A percentile compares a stretch with the other conserved stretches of the same genome.
Evolutionary conservation across 23 red algal genomes (phyloP).

Genomic region (Gracilaria domingensis): DNA sequence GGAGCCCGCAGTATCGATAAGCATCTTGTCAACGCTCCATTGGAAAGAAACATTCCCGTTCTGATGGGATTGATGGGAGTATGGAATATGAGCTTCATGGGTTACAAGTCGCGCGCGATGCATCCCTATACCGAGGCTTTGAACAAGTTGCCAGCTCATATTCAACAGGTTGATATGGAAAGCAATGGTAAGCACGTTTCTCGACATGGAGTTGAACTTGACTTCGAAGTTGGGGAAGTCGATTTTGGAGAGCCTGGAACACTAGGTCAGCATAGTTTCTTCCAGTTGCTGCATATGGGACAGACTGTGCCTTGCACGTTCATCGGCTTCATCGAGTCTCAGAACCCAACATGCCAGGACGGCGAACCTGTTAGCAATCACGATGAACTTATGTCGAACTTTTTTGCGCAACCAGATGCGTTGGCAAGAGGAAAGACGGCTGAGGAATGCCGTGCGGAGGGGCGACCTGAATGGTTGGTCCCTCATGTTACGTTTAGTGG

Average conservation of each 20-base stretch:
- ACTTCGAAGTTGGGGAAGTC: constrained; percentile 84
- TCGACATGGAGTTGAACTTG: constrained; percentile 77
- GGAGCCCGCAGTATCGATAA: constrained; percentile 91
- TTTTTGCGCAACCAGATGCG: constrained; percentile 98
- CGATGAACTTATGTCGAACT: constrained; percentile 99
- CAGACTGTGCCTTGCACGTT: constrained; percentile 91
- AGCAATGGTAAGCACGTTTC: constrained; percentile 94
- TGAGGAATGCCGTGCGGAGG: constrained; percentile 86
- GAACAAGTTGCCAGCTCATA: constrained; percentile 93
- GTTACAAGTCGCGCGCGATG: constrained; percentile 86
- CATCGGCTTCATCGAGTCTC: constrained; percentile 90
- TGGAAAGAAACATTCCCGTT: constrained; percentile 88
- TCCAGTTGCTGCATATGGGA: constrained; percentile 96
- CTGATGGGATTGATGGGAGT: constrained; percentile 93
- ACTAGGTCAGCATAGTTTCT: constrained; percentile 98
- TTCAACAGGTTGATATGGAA: constrained; percentile 97
- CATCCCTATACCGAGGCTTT: constrained; percentile 96
- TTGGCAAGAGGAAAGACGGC: constrained; percentile 92
- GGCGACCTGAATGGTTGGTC: constrained; percentile 75
- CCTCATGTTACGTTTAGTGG: constrained; percentile 91
- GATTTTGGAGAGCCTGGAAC: constrained; percentile 99
- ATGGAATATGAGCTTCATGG: constrained; percentile 97
- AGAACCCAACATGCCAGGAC: constrained; percentile 82
- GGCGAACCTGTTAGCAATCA: constrained; percentile 92
- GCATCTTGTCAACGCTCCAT: constrained; percentile 73